phyloP scores from a whole-genome alignment of 768 basidiomycete genomes.

The Auriscalpium orientale region DNA sequence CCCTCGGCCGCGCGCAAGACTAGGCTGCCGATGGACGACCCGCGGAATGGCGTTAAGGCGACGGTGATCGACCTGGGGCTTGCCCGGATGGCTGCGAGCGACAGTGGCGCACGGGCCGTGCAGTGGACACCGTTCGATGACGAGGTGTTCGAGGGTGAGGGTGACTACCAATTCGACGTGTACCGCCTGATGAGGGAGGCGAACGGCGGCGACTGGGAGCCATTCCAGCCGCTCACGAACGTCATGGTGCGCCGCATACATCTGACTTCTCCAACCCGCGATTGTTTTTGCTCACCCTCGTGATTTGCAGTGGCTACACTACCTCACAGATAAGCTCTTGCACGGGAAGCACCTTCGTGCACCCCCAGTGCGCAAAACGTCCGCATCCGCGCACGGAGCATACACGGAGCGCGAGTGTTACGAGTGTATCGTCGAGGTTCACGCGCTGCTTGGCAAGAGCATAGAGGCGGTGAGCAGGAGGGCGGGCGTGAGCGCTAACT shows the following conservation, averaged over 20 bases:
- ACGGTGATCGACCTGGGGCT: conserved; percentile 95
- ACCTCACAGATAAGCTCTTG: conserved; percentile 68
- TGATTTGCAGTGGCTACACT: conserved; percentile 77
- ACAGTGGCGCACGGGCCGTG: conserved; percentile 35
- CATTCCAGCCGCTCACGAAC: conserved; percentile 77
- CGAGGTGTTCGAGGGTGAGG: conserved; percentile 89
- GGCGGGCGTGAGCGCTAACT: conserved; percentile 11
- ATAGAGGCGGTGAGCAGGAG: conserved; percentile 31
- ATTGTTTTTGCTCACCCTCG: neutral
- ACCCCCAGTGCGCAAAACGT: conserved; percentile 31
- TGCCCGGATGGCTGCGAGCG: conserved; percentile 68
- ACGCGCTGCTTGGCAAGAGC: conserved; percentile 44
- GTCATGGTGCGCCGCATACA: conserved; percentile 59
- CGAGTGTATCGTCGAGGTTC: conserved; percentile 59
- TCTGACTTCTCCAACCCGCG: neutral
- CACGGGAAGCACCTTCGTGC: conserved; percentile 58
- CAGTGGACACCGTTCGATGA: conserved; percentile 83
- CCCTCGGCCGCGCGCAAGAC: conserved; percentile 15
- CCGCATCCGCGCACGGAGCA: conserved; percentile 19
- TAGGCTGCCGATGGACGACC: conserved; percentile 53
- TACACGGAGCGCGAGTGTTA: conserved; percentile 67
- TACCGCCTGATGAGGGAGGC: conserved; percentile 80
- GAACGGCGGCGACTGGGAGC: conserved; percentile 60
- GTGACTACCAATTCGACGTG: conserved; percentile 91
- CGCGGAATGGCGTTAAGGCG: conserved; percentile 56